Conservation (phyloP, 1,139 yeast genomes). For the Meyerozyma carpophila region DNA sequence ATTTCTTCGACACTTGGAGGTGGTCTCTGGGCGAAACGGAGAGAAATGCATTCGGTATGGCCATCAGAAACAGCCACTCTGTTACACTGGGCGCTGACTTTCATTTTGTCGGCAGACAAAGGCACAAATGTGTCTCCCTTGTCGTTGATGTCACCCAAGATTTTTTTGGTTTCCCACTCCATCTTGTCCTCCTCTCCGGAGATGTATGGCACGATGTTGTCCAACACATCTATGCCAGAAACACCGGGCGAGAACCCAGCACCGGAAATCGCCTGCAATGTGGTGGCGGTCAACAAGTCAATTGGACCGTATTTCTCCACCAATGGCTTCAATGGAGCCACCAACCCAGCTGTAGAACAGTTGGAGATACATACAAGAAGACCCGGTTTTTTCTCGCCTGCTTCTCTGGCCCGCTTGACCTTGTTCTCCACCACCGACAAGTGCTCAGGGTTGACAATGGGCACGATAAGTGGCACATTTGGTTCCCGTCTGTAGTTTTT, state of each 20-base stretch:
- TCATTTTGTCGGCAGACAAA: constrained; percentile 64
- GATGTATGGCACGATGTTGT: constrained; percentile 90
- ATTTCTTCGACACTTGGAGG: constrained; percentile 82
- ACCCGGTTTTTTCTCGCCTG: constrained; percentile 61
- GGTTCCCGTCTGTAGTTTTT: constrained; percentile 88
- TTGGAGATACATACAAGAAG: constrained; percentile 91
- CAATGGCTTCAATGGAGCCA: constrained; percentile 92
- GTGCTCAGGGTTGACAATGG: constrained; percentile 94
- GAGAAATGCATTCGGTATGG: constrained; percentile 91
- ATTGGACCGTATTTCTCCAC: constrained; percentile 87
- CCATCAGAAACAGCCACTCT: constrained; percentile 98
- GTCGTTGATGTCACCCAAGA: constrained; percentile 59
- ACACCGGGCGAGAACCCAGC: constrained; percentile 99
- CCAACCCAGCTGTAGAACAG: constrained; percentile 97
- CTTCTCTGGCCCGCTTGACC: constrained; percentile 47
- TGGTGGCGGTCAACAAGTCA: constrained; percentile 80
- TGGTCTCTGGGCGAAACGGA: constrained; percentile 75
- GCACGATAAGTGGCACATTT: constrained; percentile 89
- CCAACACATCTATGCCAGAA: constrained; percentile 89
- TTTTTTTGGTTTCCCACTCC: constrained; percentile 97
- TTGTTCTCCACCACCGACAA: constrained; percentile 66
- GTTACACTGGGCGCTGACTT: constrained; percentile 93
- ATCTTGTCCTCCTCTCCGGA: constrained; percentile 98
- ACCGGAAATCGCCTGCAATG: constrained; percentile 96
- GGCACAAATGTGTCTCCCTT: constrained; percentile 57